Conservation (phyloP, 176 grass and related monocot species). For the Cenchrus americanus region DNA sequence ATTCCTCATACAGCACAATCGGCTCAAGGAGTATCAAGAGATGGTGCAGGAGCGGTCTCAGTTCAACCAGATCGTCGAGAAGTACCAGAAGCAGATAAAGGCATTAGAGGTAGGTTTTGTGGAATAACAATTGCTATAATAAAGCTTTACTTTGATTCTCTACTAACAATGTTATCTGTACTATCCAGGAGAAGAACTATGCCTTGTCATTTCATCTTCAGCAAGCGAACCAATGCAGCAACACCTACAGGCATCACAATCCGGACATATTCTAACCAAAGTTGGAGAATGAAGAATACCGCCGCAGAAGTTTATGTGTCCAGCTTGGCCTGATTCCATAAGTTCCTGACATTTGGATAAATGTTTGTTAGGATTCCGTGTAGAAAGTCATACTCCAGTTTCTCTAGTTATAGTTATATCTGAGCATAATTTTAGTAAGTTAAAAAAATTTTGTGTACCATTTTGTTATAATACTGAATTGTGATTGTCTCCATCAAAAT, state of each 20-base stretch:
- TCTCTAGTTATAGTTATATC: background rate
- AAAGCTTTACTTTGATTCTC: background rate
- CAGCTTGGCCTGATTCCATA: background rate
- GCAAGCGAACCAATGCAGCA: background rate
- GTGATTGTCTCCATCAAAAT: background rate
- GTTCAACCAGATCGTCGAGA: slow-evolving; percentile 25
- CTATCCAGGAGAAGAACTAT: slow-evolving; percentile 47
- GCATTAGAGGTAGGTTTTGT: slow-evolving; percentile 44
- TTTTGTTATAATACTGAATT: background rate
- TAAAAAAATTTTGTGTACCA: background rate
- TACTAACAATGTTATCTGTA: background rate
- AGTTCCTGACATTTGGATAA: background rate
- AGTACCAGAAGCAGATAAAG: slow-evolving; percentile 51
- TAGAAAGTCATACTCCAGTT: background rate
- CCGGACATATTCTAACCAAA: slow-evolving; percentile 45
- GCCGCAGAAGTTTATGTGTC: background rate
- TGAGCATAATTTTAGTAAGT: background rate
- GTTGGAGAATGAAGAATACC: background rate
- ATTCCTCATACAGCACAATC: slow-evolving; percentile 56
- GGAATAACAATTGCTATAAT: background rate
- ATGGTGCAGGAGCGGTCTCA: slow-evolving; percentile 48
- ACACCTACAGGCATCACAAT: slow-evolving; percentile 25
- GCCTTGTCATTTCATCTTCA: slow-evolving; percentile 41
- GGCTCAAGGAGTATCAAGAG: slow-evolving; percentile 53
- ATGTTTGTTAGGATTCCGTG: background rate